Evolutionary conservation across 352 stramenopile genomes (phyloP), one percentile per base, ranked within the genome.

Genomic region (Thalassiosira exigua): DNA sequence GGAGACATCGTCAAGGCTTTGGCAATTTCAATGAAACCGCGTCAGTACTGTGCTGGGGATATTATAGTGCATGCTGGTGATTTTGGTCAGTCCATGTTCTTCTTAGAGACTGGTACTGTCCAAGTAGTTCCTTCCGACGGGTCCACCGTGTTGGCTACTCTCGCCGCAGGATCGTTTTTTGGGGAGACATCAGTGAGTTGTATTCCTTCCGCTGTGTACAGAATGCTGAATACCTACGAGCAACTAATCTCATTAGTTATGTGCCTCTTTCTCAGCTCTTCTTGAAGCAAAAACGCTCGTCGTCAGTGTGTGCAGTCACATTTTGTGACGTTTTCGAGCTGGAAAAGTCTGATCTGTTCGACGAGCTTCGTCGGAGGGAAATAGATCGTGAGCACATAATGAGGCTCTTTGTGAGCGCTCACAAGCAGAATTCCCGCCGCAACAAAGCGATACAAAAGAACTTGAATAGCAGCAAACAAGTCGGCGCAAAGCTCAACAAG

Each of bases 251-350:
- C n/a, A n/a, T n/a, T n/a, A n/a, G 7, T 44, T 44, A 14, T 14
- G 36, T 44, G 36, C 7, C 14, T 44, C 36, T 44, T 14, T 44
- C 14, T 44, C 36, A 62, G 32, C 69, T 88, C 3, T 89, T 91
- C 57, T 84, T 90, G 44, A 91, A 90, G 41, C 73, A 90, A 71
- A 77, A 73, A 70, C 53, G 85, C 17, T 62, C 54, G 7, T 78
- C 75, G 46, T 84, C 85, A 12, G 81, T 89, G 2, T 69, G 65
- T 24, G 85, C 85, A 12, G 41, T 74, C 5, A 76, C 85, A 27
- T 90, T 91, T 76, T 89, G 82, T 52, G 85, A 91, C 32, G 74
- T 90, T 5, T 90, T 85, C 22, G 56, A 85, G 56, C 65, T 90
- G 11, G 21, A 17, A 0, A 87, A 86, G 50, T 42, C 61, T 12